Base-by-base conservation (phyloP, 1,139 yeast species). In the Wickerhamiella pararugosa region DNA sequence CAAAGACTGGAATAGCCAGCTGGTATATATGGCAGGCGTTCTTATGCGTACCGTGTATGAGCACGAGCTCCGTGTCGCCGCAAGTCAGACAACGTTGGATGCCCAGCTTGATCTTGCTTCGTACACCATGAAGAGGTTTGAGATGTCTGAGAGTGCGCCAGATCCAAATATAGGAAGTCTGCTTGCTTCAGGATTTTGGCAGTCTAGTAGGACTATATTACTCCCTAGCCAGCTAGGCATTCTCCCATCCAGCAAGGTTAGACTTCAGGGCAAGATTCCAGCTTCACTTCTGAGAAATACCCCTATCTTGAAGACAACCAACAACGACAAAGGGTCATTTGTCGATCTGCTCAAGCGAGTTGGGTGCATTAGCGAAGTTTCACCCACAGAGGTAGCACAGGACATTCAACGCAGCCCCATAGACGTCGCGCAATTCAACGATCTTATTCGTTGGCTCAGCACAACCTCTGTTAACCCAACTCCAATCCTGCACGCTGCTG, bases 1-100 rank as follows among this genome's bases (percentile, higher is more conserved):
- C 25, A 63, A 60, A 43, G 64, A 61, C 42, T 64, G 69, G 69
- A 64, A 64, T 47, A 51, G 55, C 34, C 62, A 64, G 42, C 57
- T 64, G 57, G 55, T 64, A 9, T 59, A 55, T 38, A 58, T 61
- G 55, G 60, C 64, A 7, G 69, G 69, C 3, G 51, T 62, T 5
- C 46, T 65, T 35, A 50, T 62, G 6, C 51, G 69, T 7, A 57
- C 59, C 8, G 58, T 62, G 2, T 64, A 59, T 39, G 67, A 63
- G 40, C 42, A 50, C 31, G 68, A 64, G 48, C 55, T 64, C 47
- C 21, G 42, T 11, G 34, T 34, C 15, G 34, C 36, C 3, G 25
- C 36, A 2, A 6, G 7, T n/a, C 6, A 27, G 3, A 41, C 6
- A 8, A 37, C 35, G 29, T 35, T 39, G 25, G 39, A 32, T 3